Evolutionary conservation across 2,329 filamentous ascomycete genomes (phyloP).

Genomic region (Diaporthe citrichinensis): DNA sequence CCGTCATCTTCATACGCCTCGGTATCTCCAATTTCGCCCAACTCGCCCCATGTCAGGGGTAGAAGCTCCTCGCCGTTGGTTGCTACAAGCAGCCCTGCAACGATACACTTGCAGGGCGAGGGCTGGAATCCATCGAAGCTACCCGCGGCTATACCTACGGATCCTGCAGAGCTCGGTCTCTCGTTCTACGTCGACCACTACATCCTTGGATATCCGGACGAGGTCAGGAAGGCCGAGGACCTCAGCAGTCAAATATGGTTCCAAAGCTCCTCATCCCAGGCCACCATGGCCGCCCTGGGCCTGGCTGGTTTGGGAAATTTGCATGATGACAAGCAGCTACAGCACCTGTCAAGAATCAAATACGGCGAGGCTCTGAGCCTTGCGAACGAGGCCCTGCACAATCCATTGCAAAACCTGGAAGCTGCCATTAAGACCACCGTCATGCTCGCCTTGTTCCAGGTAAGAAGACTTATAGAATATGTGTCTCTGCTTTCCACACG

Average conservation of each 20-base stretch:
- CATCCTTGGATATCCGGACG: slow-evolving; percentile 65
- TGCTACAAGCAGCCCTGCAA: not conserved
- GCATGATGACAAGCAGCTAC: slow-evolving; percentile 60
- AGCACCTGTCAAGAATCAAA: slow-evolving; percentile 62
- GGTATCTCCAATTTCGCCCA: slow-evolving; percentile 35
- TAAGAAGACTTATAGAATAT: slow-evolving; percentile 49
- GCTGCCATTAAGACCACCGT: slow-evolving; percentile 67
- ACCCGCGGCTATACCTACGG: slow-evolving; percentile 52
- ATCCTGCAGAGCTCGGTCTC: slow-evolving; percentile 61
- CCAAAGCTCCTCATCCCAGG: slow-evolving; percentile 57
- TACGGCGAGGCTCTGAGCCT: slow-evolving; percentile 68
- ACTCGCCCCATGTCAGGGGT: not conserved
- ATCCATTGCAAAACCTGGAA: slow-evolving; percentile 53
- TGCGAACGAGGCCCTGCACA: slow-evolving; percentile 58
- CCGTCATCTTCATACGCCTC: slow-evolving; percentile 37
- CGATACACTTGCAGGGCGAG: not conserved
- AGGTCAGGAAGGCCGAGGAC: slow-evolving; percentile 56
- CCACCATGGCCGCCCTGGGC: slow-evolving; percentile 70
- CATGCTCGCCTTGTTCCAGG: slow-evolving; percentile 74
- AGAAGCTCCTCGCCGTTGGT: slow-evolving; percentile 1
- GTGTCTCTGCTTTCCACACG: slow-evolving; percentile 21
- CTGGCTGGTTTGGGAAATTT: slow-evolving; percentile 71
- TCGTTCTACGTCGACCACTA: slow-evolving; percentile 67
- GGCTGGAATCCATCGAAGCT: slow-evolving; percentile 3
- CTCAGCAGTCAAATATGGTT: slow-evolving; percentile 55